Evolutionary conservation across 2,329 filamentous ascomycete genomes (phyloP).

Genomic region (Cladosporium sp.): DNA sequence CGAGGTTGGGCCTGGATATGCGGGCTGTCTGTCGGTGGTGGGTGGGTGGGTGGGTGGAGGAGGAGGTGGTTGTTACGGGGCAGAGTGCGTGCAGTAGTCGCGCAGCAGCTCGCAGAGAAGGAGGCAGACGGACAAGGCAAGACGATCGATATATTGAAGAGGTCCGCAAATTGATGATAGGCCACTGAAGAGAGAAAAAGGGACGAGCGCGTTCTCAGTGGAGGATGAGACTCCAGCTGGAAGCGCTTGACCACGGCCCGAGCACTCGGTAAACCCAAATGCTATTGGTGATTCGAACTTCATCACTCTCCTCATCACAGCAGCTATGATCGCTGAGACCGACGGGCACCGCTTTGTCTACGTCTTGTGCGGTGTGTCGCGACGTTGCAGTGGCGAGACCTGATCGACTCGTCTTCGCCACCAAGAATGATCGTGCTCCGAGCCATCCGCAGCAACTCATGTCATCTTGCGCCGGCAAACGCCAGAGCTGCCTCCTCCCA

Average conservation of each 20-base stretch:
- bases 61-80: not conserved
- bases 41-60: not conserved
- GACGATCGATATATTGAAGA: constrained; percentile 1
- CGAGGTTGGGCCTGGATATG: constrained; percentile 5
- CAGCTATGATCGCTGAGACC: not conserved
- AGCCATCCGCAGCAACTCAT: constrained; percentile 5
- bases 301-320: not conserved
- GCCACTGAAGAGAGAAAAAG: not conserved
- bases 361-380: not conserved
- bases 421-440: not conserved
- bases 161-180: constrained; percentile 4
- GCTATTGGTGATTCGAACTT: constrained; percentile 9
- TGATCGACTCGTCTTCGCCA: not conserved
- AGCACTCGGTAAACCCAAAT: constrained; percentile 3
- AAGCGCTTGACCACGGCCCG: not conserved
- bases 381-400: not conserved
- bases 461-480: constrained; percentile 15
- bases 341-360: constrained; percentile 3
- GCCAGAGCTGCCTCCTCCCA: constrained; percentile 6
- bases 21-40: not conserved
- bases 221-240: not conserved
- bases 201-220: not conserved
- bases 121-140: not conserved
- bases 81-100: constrained; percentile 14
- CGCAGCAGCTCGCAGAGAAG: not conserved